Evolutionary conservation across 2,329 filamentous ascomycete species (phyloP), one percentile per base, ranked within the genome.

Genomic region (Zalaria sp.): DNA sequence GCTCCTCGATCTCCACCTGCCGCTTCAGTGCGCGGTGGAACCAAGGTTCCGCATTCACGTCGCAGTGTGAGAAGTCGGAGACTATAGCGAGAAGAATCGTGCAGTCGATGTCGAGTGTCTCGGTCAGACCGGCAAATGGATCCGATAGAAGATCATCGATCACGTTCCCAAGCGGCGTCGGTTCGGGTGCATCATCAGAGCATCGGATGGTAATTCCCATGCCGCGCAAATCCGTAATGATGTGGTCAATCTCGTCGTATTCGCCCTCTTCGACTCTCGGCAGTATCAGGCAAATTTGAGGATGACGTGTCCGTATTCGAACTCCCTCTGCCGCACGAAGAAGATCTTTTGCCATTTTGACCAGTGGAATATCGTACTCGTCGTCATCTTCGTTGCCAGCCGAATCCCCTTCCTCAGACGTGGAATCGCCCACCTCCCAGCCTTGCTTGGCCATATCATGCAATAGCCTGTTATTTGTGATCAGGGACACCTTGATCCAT

Each of bases 21-120:
- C 71, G 68, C 39, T 72, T 62, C 39, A 85, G 76, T 35, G 76
- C 73, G 25, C 61, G 65, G 49, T 80, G 77, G 50, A 72, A 68
- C 57, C 63, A 67, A n/a, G 69, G 65, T 29, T 69, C 62, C 37
- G 68, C 63, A 3, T 59, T 51, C 27, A 65, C 63, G 32, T 60
- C 53, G 29, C 61, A 61, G 54, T 87, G 80, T 2, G 79, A 81
- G 26, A 87, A 75, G 51, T 88, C 83, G 0, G 81, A 85, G 1
- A 81, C 73, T 2, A 87, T 64, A 4, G 81, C 81, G 4, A 88
- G 70, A 4, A 88, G 68, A 37, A 85, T 73, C 1, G 81, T 85
- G 41, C 75, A 79, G 56, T 81, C 77, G 42, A 81, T 68, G 51
- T 81, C 78, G 27, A 79, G 51, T 0, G 59, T 64, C 4, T 57